These are phyloP conservation scores for Vigna mungo DNA, from an alignment of 306 rosid genomes.

Conservation along the genomic window DNA sequence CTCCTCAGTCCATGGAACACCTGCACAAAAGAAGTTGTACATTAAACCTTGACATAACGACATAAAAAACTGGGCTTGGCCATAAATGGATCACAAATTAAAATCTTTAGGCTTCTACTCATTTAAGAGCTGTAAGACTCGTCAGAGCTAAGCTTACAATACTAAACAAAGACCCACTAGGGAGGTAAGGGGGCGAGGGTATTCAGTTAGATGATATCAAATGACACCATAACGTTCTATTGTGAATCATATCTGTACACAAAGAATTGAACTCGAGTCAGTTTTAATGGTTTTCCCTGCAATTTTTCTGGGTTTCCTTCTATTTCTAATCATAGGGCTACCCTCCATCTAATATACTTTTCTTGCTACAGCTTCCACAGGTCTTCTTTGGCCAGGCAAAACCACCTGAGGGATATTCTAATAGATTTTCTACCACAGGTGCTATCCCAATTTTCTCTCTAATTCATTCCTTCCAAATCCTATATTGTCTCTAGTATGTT, in stretches of 20 bases:
- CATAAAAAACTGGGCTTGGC: background rate
- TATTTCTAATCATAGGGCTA: background rate
- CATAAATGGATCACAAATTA: conserved; percentile 18
- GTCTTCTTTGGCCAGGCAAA: background rate
- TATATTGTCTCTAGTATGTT: background rate
- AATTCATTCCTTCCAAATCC: background rate
- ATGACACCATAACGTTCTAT: background rate
- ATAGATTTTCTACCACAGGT: background rate
- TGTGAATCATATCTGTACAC: background rate
- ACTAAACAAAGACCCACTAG: background rate
- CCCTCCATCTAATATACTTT: background rate
- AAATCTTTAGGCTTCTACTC: background rate
- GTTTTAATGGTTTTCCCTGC: background rate
- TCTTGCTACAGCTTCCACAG: background rate
- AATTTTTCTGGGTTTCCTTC: background rate
- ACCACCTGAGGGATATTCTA: background rate
- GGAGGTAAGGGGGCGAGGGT: background rate
- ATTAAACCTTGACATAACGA: conserved; percentile 14
- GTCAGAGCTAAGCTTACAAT: background rate
- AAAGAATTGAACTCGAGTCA: background rate
- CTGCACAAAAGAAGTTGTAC: conserved; percentile 53
- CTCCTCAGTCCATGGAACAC: conserved; percentile 99
- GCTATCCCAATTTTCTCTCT: background rate
- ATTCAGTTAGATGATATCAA: background rate
- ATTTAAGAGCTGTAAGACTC: background rate